Conservation (phyloP, 2,329 filamentous ascomycete genomes). For the Aspergillus sp. region DNA sequence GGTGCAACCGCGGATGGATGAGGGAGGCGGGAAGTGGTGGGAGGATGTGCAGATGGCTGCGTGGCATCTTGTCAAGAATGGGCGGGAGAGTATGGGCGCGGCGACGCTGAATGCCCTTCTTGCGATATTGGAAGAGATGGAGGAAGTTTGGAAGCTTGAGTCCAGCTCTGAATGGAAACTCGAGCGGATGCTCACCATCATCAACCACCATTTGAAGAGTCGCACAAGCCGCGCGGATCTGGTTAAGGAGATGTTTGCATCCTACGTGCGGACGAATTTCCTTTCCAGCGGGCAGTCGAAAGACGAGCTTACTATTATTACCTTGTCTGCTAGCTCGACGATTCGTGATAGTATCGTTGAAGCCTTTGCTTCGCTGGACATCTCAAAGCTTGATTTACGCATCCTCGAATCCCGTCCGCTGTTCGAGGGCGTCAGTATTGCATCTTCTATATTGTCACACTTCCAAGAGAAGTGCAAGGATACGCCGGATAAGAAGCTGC, state of each 20-base stretch:
- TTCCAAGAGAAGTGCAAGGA: constrained; percentile 22
- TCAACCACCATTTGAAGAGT: constrained; percentile 27
- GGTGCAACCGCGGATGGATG: constrained; percentile 16
- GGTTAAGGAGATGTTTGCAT: constrained; percentile 26
- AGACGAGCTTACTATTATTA: constrained; percentile 53
- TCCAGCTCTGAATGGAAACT: constrained; percentile 13
- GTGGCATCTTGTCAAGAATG: constrained; percentile 66
- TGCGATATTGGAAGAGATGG: constrained; percentile 23
- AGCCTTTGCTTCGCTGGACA: constrained; percentile 34
- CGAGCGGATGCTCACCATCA: constrained; percentile 22
- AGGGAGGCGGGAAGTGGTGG: constrained; percentile 52
- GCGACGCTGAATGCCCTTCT: constrained; percentile 50
- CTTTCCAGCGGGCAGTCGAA: not conserved
- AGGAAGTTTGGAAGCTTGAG: constrained; percentile 22
- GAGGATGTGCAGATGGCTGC: constrained; percentile 53
- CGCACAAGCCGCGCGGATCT: constrained; percentile 22
- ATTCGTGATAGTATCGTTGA: constrained; percentile 52
- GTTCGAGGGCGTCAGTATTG: constrained; percentile 63
- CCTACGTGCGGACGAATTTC: constrained; percentile 25
- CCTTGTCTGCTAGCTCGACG: constrained; percentile 64
- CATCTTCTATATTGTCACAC: constrained; percentile 37
- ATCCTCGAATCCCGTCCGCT: constrained; percentile 67
- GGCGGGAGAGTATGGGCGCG: constrained; percentile 65
- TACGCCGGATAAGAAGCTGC: constrained; percentile 23
- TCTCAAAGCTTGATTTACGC: constrained; percentile 52